Conservation (phyloP, 129 eudicot genomes). For the Gnaphalium uliginosum region DNA sequence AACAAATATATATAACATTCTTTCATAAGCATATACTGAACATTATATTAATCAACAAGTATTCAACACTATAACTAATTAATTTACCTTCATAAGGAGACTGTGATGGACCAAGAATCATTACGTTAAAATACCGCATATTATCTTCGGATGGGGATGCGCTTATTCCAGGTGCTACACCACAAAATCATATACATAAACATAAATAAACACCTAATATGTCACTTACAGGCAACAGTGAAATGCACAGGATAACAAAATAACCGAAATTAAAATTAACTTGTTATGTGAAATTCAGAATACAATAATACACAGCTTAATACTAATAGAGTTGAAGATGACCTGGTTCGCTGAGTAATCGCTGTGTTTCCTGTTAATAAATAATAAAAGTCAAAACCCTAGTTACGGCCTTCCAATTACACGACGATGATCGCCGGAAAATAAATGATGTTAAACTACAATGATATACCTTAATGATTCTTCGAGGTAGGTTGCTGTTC, state of each 20-base stretch:
- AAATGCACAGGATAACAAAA: no score
- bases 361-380: constrained; percentile 49
- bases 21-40: no score
- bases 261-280: no score
- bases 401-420: constrained; percentile 21
- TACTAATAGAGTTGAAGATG: neutral
- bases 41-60: no score
- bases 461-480: constrained; percentile 46
- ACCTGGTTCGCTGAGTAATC: constrained; percentile 62
- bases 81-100: constrained; percentile 54
- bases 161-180: constrained; percentile 55
- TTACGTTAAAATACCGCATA: constrained; percentile 54
- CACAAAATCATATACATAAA: constrained; percentile 10
- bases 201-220: neutral
- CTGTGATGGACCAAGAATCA: constrained; percentile 58
- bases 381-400: constrained; percentile 17
- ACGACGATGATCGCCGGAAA: constrained; percentile 16
- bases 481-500: constrained; percentile 53
- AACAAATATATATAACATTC: no score
- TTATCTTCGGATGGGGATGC: constrained; percentile 59
- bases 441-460: neutral
- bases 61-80: neutral
- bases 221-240: no score
- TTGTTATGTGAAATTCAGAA: neutral
- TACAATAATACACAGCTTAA: neutral